Base-by-base conservation (phyloP, 2,329 filamentous ascomycete genomes). In the Paraconiothyrium brasiliense region DNA sequence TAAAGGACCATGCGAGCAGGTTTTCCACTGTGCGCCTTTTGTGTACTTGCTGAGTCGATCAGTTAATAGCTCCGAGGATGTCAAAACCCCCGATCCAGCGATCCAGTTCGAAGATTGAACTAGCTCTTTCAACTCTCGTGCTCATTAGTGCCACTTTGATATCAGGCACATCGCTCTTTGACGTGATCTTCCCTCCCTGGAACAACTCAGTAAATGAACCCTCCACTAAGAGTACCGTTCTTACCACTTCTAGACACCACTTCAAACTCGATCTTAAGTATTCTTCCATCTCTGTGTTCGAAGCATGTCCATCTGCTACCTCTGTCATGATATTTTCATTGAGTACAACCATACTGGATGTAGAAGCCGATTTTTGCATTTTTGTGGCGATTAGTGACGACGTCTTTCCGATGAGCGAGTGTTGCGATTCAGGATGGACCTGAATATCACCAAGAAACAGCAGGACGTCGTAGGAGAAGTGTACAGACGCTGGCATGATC, bases 61-160 rank as follows among this genome's bases (percentile, higher is more conserved):
- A 20, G 14, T 3, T 4, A 7, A 41, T 41, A 41, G n/a, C 39
- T 8, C 39, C 39, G 3, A 20, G 13, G n/a, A 41, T 16, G n/a
- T 20, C 22, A 30, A 55, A 44, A 8, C 52, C 52, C 16, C 52
- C 52, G 20, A 44, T 16, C 52, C 52, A 55, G 14, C 39, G 52
- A 46, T 55, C 52, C 27, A 55, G 20, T 14, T 55, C 52, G 3
- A 27, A n/a, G 1, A 27, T n/a, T 14, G 27, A 32, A 6, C 2
- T 32, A 32, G 52, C 52, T 20, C 30, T 55, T 20, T 55, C 52
- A 16, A 46, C 39, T 9, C 46, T 16, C 2, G 39, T 46, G 32
- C 52, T 55, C 52, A 55, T 32, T 39, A 55, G 20, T 9, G 37
- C 34, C 16, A 55, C 24, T 30, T 34, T 55, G 39, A 55, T 24